These are phyloP conservation scores for Trichosporon ovoides DNA, from an alignment of 1,284 basidiomycete genomes.

Conservation along the genomic window DNA sequence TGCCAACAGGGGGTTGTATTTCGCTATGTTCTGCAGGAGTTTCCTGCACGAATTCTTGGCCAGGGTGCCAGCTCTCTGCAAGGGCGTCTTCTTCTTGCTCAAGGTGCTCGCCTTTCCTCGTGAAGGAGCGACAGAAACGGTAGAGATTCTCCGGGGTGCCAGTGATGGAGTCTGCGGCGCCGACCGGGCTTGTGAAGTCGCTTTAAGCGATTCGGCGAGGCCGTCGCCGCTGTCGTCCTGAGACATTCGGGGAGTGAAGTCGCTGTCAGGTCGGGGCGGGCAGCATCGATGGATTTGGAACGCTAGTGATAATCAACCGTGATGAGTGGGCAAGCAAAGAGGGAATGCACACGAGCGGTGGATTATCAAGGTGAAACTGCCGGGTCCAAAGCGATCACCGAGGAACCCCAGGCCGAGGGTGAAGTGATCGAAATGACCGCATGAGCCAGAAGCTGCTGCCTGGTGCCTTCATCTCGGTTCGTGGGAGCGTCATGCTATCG, in stretches of 20 bases:
- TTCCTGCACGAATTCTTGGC: neutral
- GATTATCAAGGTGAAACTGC: too few species aligned
- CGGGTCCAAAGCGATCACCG: too few species aligned
- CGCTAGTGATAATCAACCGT: neutral
- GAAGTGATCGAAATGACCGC: too few species aligned
- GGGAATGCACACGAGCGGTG: neutral
- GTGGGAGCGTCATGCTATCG: too few species aligned
- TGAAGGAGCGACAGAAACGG: too few species aligned
- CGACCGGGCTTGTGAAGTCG: too few species aligned
- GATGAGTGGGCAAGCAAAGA: neutral
- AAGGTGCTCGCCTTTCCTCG: too few species aligned
- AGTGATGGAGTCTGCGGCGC: too few species aligned
- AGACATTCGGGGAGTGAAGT: neutral
- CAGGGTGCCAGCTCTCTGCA: neutral
- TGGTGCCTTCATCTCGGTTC: too few species aligned
- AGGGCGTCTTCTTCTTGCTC: neutral
- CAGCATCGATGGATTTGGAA: too few species aligned
- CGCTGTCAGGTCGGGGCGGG: neutral
- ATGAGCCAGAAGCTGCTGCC: too few species aligned
- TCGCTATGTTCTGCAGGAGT: constrained; percentile 18
- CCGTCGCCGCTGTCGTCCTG: neutral
- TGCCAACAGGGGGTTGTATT: constrained; percentile 44
- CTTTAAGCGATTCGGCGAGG: neutral
- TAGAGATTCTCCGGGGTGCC: neutral
- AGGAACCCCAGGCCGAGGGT: too few species aligned